phyloP scores from a whole-genome alignment of 2,329 filamentous ascomycete genomes.

The Alternaria rosae region DNA sequence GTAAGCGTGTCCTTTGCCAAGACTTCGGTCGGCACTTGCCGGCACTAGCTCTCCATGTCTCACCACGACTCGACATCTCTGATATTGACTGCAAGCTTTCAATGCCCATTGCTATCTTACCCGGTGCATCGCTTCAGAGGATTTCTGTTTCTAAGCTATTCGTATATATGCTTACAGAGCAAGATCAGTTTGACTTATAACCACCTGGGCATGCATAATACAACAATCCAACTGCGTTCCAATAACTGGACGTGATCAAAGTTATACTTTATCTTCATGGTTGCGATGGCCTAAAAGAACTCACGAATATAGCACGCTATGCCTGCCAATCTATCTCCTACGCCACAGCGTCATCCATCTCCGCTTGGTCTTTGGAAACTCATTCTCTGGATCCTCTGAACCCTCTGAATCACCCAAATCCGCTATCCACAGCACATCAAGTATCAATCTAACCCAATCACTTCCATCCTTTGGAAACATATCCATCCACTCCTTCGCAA shows the following conservation, averaged over 20 bases:
- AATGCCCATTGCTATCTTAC: too few relatives aligned
- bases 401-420: background rate
- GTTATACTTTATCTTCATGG: background rate
- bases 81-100: too few relatives aligned
- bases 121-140: too few relatives aligned
- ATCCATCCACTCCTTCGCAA: background rate
- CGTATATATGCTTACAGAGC: too few relatives aligned
- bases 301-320: background rate
- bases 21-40: conserved; percentile 16
- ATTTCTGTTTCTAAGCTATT: too few relatives aligned
- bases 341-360: background rate
- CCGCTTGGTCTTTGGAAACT: background rate
- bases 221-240: background rate
- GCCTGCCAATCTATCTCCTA: background rate
- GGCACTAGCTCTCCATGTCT: conserved; percentile 7
- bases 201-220: background rate
- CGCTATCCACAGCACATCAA: background rate
- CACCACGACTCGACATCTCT: background rate
- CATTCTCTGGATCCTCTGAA: background rate
- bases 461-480: background rate
- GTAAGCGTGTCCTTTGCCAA: conserved; percentile 30
- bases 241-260: background rate
- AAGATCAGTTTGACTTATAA: too few relatives aligned
- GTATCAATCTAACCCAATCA: background rate
- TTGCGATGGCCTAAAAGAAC: background rate